Conservation (phyloP, 768 basidiomycete genomes). For the Termitomyces sp. region DNA sequence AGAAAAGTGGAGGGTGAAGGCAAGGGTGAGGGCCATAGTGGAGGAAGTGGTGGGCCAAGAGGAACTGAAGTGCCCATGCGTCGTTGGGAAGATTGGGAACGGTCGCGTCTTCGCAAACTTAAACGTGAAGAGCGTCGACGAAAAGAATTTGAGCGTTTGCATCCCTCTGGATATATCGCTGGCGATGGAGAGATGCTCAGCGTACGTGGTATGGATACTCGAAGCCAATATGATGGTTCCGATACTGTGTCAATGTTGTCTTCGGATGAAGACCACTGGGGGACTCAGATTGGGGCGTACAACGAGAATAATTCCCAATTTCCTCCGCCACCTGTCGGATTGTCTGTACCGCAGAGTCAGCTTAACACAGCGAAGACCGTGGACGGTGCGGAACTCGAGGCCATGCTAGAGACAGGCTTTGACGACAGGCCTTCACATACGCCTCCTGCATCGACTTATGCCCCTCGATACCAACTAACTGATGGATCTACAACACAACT, state of each 20-base stretch:
- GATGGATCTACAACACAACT: slow-evolving; percentile 46
- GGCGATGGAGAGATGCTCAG: slow-evolving; percentile 61
- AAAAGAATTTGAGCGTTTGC: slow-evolving; percentile 73
- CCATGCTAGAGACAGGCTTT: slow-evolving; percentile 89
- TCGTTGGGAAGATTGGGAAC: slow-evolving; percentile 99
- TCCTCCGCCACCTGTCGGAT: slow-evolving; percentile 80
- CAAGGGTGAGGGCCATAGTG: slow-evolving; percentile 74
- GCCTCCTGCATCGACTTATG: slow-evolving; percentile 36
- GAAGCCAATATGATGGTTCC: slow-evolving; percentile 69
- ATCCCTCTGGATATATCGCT: slow-evolving; percentile 60
- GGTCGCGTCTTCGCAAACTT: slow-evolving; percentile 86
- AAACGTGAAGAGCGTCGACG: slow-evolving; percentile 80
- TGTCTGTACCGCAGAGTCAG: slow-evolving; percentile 38
- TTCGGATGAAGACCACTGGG: slow-evolving; percentile 96
- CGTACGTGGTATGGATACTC: slow-evolving; percentile 41
- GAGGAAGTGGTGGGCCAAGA: slow-evolving; percentile 44
- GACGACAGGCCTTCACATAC: slow-evolving; percentile 63
- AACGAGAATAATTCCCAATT: slow-evolving; percentile 79
- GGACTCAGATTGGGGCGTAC: slow-evolving; percentile 90
- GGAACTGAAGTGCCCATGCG: slow-evolving; percentile 77
- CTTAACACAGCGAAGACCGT: slow-evolving; percentile 44
- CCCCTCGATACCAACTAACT: slow-evolving; percentile 57
- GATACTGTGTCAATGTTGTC: slow-evolving; percentile 78
- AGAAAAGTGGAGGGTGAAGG: slow-evolving; percentile 95
- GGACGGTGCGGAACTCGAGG: slow-evolving; percentile 75